phyloP scores from a whole-genome alignment of 2,329 filamentous ascomycete genomes.

The Alternaria novae-zelandiae region DNA sequence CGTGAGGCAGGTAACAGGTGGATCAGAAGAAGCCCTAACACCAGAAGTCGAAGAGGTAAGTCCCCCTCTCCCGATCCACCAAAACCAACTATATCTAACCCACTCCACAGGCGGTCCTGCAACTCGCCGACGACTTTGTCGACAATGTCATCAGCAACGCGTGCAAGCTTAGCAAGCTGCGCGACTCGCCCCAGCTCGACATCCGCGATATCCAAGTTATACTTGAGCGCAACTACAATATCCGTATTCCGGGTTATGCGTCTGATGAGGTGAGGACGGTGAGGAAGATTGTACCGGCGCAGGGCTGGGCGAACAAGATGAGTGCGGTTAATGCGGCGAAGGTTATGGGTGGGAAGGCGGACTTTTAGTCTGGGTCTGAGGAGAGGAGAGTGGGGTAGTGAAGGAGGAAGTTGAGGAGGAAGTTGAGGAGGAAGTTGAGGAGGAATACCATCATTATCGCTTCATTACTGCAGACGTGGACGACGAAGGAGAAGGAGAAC shows the following conservation, averaged over 20 bases:
- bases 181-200: conserved; percentile 87
- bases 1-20: conserved; percentile 90
- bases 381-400: neutral
- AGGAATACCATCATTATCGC: neutral
- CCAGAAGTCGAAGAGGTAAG: conserved; percentile 95
- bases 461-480: neutral
- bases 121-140: conserved; percentile 91
- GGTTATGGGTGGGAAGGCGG: conserved; percentile 60
- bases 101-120: conserved; percentile 73
- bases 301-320: conserved; percentile 95
- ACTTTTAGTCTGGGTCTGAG: conserved; percentile 33
- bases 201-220: conserved; percentile 68
- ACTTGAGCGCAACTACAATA: conserved; percentile 70
- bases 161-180: conserved; percentile 90
- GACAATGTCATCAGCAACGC: conserved; percentile 87
- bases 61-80: too few relatives aligned
- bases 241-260: conserved; percentile 88
- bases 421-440: too few relatives aligned
- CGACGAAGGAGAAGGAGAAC: neutral
- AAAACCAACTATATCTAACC: too few relatives aligned
- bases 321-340: conserved; percentile 95
- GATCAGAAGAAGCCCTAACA: conserved; percentile 78
- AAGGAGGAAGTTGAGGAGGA: neutral
- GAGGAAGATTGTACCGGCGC: conserved; percentile 86
- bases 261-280: conserved; percentile 94